Evolutionary conservation across 2,329 filamentous ascomycete genomes (phyloP), one percentile per base, ranked within the genome.

Genomic region (Nectriaceae sp.): DNA sequence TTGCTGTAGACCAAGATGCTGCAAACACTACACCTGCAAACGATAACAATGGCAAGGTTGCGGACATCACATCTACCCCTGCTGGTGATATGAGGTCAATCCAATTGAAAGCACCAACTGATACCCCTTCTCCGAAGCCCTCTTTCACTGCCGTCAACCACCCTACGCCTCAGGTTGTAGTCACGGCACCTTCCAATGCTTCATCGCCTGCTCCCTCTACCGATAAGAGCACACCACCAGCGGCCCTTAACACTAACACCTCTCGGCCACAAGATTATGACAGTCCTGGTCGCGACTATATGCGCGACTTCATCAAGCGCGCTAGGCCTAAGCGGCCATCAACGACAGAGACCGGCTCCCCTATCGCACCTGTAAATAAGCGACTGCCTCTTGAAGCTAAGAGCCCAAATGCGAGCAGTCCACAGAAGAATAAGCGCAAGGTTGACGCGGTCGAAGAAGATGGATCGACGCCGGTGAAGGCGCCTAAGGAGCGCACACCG

Each of bases 221-320:
- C 15, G 46, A 45, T 49, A 39, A 44, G 15, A 20, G 31, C 26
- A 21, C 36, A 21, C 42, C 43, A 13, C 24, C 24, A 6, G 24
- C 6, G 24, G 24, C 6, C 24, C 13, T 29, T 29, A 29, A 29
- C 24, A 29, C 13, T 29, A 29, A 6, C 13, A 29, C 24, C 13
- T 6, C 13, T 6, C 33, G n/a, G 8, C 8, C 16, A 6, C 5
- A n/a, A 10, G 33, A 36, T 36, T 15, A 11, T 11, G 33, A 36
- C 16, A 36, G 33, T 16, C 67, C 67, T 19, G 65, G 62, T 4
- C 65, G 69, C 1, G 67, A 67, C 11, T 70, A 63, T 26, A 62
- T 70, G 58, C 56, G 63, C 4, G 63, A 65, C 15, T 71, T 71
- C 37, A 70, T 70, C 50, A 65, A 63, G 41, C 64, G 65, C n/a